Evolutionary conservation across 768 basidiomycete genomes (phyloP).

Genomic region (Russula dissimulans): DNA sequence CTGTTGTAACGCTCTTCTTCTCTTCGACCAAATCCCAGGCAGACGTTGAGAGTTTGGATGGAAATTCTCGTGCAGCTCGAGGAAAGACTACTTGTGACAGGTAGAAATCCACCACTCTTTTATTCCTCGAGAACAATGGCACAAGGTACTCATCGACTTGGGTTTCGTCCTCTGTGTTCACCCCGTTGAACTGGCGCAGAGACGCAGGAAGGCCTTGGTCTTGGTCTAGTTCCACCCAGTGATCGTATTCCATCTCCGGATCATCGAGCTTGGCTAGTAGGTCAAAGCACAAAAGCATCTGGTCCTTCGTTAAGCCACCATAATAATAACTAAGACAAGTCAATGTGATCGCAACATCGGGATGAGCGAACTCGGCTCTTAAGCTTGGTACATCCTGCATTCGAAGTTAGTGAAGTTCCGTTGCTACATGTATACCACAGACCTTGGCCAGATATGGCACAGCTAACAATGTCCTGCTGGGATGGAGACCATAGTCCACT

Average conservation of each 20-base stretch:
- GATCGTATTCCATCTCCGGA: slow-evolving; percentile 33
- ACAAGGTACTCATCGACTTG: slow-evolving; percentile 26
- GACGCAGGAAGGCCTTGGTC: slow-evolving; percentile 23
- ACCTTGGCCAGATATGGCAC: slow-evolving; percentile 44
- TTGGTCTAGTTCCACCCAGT: slow-evolving; percentile 27
- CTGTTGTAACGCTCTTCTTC: slow-evolving; percentile 32
- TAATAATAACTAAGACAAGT: slow-evolving; percentile 45
- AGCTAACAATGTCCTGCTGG: slow-evolving; percentile 35
- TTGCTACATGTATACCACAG: neutral
- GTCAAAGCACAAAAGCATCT: slow-evolving; percentile 33
- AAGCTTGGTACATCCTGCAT: slow-evolving; percentile 35
- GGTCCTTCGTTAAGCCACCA: slow-evolving; percentile 32
- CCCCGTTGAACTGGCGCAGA: slow-evolving; percentile 29
- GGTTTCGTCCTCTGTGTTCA: slow-evolving; percentile 36
- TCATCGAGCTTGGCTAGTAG: slow-evolving; percentile 34
- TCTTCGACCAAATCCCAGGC: slow-evolving; percentile 44
- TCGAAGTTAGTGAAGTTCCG: neutral
- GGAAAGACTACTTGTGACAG: slow-evolving; percentile 41
- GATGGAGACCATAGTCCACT: slow-evolving; percentile 43
- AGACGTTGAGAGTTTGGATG: slow-evolving; percentile 37
- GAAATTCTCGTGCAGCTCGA: slow-evolving; percentile 40
- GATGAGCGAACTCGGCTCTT: slow-evolving; percentile 44
- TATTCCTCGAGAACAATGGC: slow-evolving; percentile 31
- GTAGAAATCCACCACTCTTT: slow-evolving; percentile 38
- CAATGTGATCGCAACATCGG: slow-evolving; percentile 37